Conservation (phyloP, 306 rosid genomes). For the Urtica urens region DNA sequence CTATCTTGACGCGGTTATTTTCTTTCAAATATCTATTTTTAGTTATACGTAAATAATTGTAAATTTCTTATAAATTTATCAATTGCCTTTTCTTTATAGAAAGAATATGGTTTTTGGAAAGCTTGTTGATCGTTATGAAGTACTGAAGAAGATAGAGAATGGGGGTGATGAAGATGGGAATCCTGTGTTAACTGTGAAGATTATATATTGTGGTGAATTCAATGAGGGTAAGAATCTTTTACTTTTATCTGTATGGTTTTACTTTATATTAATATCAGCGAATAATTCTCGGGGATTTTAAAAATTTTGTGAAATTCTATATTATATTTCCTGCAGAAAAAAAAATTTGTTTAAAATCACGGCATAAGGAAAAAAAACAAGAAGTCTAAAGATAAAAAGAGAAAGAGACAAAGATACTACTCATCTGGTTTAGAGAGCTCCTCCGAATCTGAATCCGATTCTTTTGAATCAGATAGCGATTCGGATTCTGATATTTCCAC, state of each 20-base stretch:
- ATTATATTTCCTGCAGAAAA: constrained; percentile 30
- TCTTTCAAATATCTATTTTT: too few species aligned
- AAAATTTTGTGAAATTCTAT: background rate
- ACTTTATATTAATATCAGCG: too few species aligned
- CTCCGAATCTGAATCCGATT: constrained; percentile 58
- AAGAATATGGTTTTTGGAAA: constrained; percentile 84
- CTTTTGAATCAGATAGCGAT: constrained; percentile 73
- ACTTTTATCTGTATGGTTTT: background rate
- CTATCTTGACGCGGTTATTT: too few species aligned
- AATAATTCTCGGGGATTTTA: too few species aligned
- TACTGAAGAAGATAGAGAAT: constrained; percentile 69
- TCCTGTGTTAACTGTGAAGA: constrained; percentile 85
- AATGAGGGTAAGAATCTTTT: constrained; percentile 45
- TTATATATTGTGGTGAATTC: constrained; percentile 77
- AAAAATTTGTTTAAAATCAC: constrained; percentile 46
- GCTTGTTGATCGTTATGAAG: constrained; percentile 59
- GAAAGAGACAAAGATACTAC: constrained; percentile 51
- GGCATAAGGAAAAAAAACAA: constrained; percentile 51
- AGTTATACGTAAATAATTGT: too few species aligned
- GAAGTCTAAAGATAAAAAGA: constrained; percentile 53
- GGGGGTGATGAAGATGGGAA: constrained; percentile 64
- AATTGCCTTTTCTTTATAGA: constrained; percentile 33
- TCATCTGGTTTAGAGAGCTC: constrained; percentile 61
- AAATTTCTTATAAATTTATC: background rate
- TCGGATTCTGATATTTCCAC: constrained; percentile 62